Base-by-base conservation (phyloP, 495 filamentous ascomycete genomes). In the Lindgomyces ingoldianus region DNA sequence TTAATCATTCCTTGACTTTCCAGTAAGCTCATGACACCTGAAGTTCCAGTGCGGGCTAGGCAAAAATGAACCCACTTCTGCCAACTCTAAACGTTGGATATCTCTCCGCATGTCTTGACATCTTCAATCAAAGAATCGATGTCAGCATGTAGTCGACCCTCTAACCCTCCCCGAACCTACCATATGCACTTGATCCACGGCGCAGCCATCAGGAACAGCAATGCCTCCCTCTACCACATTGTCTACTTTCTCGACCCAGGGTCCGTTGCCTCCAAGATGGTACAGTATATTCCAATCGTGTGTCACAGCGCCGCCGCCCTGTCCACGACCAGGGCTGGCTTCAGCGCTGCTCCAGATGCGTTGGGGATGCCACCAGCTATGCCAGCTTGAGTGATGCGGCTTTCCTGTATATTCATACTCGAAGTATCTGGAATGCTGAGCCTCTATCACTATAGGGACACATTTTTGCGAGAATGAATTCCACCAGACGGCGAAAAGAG, bases 91-190 rank as follows among this genome's bases (percentile, higher is more conserved):
- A 63, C 0, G 83, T 85, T 1, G 84, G 84, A 64, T 84, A 85
- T 72, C 84, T 73, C 57, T 85, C 84, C 21, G 73, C 82, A 71
- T 87, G 84, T 48, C 84, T 77, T 33, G 84, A 81, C 74, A 87
- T 80, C 84, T 86, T 64, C 3, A 3, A 27, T 1, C 39, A 29
- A 26, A 21, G 14, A 18, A 41, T 25, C 30, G 21, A 52, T 22
- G 55, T 58, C 27, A 67, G 55, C 33, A 65, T 22, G 50, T 57
- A n/a, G 48, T 9, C 36, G 9, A 27, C 19, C 25, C n/a, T 41
- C 44, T 47, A 52, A 48, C 30, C 41, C 41, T 44, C 39, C 11
- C 54, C 30, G 8, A 42, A 66, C 71, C 53, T 74, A 85, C 83
- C 82, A 86, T 81, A 75, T 85, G 84, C 44, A 85, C 76, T 67